Base-by-base conservation (phyloP, 2,329 filamentous ascomycete species). In the Magnaporthales sp. region DNA sequence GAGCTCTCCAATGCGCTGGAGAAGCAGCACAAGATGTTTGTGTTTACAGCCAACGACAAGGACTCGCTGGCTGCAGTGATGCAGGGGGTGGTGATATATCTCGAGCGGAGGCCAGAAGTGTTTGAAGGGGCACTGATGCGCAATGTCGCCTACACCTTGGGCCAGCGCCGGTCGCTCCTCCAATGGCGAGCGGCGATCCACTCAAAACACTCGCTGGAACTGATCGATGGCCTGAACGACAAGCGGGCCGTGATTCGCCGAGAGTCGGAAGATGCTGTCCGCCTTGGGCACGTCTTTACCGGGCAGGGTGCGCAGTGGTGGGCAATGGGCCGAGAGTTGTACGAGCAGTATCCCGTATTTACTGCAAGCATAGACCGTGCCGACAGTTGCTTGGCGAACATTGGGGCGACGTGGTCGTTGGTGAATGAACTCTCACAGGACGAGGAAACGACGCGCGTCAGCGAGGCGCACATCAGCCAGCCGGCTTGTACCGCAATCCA, bases 61-160 rank as follows among this genome's bases (percentile, higher is more conserved):
- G 66, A 68, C 2, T 72, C 77, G 0, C 68, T 80, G 5, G 72
- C 78, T 5, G 46, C 64, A 5, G 70, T 74, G 4, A 69, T 75
- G n/a, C 22, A 38, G n/a, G 27, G 60, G 8, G 66, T 68, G 4
- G 76, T 79, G 31, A 74, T 80, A 46, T 80, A 79, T 66, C 70
- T 80, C 15, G 78, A 80, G 66, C 78, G 80, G 68, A 72, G 77
- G 26, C 78, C 78, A 0, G 78, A 80, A 68, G 78, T 80, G 71
- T 80, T 80, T 71, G 77, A 80, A 67, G 76, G 76, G 60, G 75
- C 77, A 62, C 70, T 84, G 11, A 78, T 83, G 69, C 74, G 76
- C 10, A 78, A 84, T 68, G 70, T 84, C 24, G 80, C 81, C 4
- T 83, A 83, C 68, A 84, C 81, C 0, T 72, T 84, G 1, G 77